Evolutionary conservation across 371 early-diverging fungal species (phyloP).

Genomic region (Lichtheimia ramosa): DNA sequence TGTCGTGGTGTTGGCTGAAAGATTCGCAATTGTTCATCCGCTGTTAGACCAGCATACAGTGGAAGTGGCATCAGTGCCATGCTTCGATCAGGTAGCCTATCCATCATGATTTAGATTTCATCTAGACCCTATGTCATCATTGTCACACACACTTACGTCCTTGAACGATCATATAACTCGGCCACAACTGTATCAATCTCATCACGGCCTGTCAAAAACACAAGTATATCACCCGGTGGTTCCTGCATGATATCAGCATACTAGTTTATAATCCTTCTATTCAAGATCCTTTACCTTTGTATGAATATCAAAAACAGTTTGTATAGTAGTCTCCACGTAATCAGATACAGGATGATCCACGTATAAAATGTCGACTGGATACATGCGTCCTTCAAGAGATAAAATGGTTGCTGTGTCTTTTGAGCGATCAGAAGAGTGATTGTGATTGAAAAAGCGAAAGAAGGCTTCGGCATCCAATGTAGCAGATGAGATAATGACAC

Average conservation of each 20-base stretch:
- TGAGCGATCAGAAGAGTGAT: constrained; percentile 23
- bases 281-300: constrained; percentile 27
- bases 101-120: background rate
- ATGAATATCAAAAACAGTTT: constrained; percentile 71
- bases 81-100: constrained; percentile 32
- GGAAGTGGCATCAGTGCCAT: constrained; percentile 64
- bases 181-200: constrained; percentile 75
- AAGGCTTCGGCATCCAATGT: constrained; percentile 73
- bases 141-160: constrained; percentile 37
- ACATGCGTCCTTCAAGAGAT: constrained; percentile 73
- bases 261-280: background rate
- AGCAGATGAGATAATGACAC: constrained; percentile 80
- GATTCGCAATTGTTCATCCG: constrained; percentile 65
- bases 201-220: constrained; percentile 85
- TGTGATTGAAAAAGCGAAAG: constrained; percentile 60
- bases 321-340: constrained; percentile 63
- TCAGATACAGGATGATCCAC: constrained; percentile 53
- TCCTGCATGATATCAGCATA: constrained; percentile 28
- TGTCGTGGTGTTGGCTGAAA: constrained; percentile 66
- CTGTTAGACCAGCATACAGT: constrained; percentile 75
- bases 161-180: constrained; percentile 51
- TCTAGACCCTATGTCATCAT: background rate
- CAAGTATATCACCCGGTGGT: constrained; percentile 75
- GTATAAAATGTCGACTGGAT: constrained; percentile 74
- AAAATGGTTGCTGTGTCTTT: constrained; percentile 64